Conservation (phyloP, 441 rosid genomes). For the Corymbia calophylla region DNA sequence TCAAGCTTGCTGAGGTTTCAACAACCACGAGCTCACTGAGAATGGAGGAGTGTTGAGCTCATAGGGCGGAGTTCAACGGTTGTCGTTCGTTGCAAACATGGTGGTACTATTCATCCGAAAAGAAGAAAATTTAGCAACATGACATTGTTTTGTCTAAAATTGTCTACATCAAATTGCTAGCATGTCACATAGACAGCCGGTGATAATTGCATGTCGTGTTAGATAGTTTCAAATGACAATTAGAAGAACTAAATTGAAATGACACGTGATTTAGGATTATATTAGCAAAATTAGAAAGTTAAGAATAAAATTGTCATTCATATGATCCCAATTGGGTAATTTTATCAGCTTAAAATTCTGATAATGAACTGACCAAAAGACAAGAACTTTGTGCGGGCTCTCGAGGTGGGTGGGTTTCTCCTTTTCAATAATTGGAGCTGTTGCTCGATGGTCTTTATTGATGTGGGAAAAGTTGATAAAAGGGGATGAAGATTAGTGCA, state of each 20-base stretch:
- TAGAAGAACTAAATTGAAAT: neutral
- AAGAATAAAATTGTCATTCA: too few species aligned
- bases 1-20: too few species aligned
- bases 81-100: neutral
- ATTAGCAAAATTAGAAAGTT: neutral
- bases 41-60: too few species aligned
- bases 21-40: too few species aligned
- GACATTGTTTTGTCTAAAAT: neutral
- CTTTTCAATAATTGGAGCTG: neutral
- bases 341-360: neutral
- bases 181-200: accelerated
- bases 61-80: too few species aligned
- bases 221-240: neutral
- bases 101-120: neutral
- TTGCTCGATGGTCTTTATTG: neutral
- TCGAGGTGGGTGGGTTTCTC: neutral
- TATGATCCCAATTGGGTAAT: neutral
- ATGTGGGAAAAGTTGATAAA: neutral
- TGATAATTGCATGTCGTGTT: neutral
- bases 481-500: neutral
- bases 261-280: neutral
- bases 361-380: neutral
- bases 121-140: neutral
- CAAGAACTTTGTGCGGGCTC: neutral
- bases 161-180: accelerated